Conservation (phyloP, 1,284 basidiomycete genomes). For the Ceratobasidium sp. region DNA sequence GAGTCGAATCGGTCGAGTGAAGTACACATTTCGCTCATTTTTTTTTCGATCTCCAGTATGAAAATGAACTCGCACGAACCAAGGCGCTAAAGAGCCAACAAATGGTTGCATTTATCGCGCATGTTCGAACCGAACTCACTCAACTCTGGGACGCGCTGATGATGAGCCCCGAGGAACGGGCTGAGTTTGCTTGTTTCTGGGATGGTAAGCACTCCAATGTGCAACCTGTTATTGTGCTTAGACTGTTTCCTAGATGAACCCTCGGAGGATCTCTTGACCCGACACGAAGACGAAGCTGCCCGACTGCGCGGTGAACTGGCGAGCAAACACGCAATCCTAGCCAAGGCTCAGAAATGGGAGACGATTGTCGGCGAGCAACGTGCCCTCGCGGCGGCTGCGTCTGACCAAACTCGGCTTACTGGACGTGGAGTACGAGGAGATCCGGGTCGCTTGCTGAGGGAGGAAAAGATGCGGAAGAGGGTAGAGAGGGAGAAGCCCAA, state of each 20-base stretch:
- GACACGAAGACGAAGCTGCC: constrained; percentile 88
- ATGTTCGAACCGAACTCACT: constrained; percentile 82
- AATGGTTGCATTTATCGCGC: constrained; percentile 85
- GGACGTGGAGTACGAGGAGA: constrained; percentile 76
- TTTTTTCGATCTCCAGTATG: constrained; percentile 59
- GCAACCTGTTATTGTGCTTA: background rate
- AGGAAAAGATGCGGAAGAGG: constrained; percentile 97
- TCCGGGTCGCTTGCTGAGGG: constrained; percentile 79
- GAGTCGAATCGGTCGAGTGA: constrained; percentile 34
- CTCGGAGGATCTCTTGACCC: constrained; percentile 84
- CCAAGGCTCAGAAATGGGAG: constrained; percentile 85
- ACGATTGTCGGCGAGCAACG: constrained; percentile 90
- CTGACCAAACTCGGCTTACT: constrained; percentile 76
- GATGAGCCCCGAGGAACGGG: constrained; percentile 81
- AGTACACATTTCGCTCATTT: background rate
- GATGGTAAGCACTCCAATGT: constrained; percentile 65
- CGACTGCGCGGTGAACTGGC: constrained; percentile 65
- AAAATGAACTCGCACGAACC: constrained; percentile 90
- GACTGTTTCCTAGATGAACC: constrained; percentile 70
- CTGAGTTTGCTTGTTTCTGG: constrained; percentile 78
- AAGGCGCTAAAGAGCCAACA: constrained; percentile 85
- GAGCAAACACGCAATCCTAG: constrained; percentile 77
- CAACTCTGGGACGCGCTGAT: constrained; percentile 87
- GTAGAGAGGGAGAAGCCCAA: constrained; percentile 94
- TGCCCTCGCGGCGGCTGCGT: constrained; percentile 81